These are phyloP conservation scores for Saccharomycopsis fermentans DNA, from an alignment of 805 yeast genomes.

Conservation along the genomic window DNA sequence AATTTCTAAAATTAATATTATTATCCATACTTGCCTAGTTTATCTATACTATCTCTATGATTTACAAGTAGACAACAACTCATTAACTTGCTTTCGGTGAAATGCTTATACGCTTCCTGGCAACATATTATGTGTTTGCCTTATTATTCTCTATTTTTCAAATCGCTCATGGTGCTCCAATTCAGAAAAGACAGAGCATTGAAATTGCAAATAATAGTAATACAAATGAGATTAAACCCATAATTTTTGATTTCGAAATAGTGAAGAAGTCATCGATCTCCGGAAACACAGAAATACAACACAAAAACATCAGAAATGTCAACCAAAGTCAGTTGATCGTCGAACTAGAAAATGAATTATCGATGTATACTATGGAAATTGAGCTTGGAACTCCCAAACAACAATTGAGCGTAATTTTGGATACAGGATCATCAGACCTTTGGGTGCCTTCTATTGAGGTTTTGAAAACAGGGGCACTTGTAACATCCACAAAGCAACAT, in stretches of 20 bases:
- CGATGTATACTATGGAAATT: slow-evolving; percentile 73
- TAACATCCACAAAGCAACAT: slow-evolving; percentile 35
- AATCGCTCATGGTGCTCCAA: background rate
- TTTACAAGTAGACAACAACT: background rate
- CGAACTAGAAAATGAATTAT: slow-evolving; percentile 10
- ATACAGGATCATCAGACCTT: slow-evolving; percentile 92
- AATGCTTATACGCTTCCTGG: background rate
- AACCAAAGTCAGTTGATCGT: background rate
- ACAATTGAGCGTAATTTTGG: slow-evolving; percentile 82
- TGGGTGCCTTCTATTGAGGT: slow-evolving; percentile 68
- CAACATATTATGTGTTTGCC: background rate
- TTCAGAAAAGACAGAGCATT: background rate
- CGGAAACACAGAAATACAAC: background rate
- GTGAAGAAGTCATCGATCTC: background rate
- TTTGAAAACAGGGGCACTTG: slow-evolving; percentile 24
- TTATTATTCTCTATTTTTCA: background rate
- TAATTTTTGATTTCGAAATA: background rate
- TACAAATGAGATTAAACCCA: background rate
- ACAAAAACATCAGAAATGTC: slow-evolving; percentile 1
- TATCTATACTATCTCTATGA: background rate
- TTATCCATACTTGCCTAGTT: background rate
- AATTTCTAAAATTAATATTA: too few species aligned
- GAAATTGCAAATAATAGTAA: background rate
- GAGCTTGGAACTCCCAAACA: slow-evolving; percentile 89
- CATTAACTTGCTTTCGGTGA: background rate